Conservation (phyloP, 371 early-diverging fungal species). For the Dichotomocladium elegans region DNA sequence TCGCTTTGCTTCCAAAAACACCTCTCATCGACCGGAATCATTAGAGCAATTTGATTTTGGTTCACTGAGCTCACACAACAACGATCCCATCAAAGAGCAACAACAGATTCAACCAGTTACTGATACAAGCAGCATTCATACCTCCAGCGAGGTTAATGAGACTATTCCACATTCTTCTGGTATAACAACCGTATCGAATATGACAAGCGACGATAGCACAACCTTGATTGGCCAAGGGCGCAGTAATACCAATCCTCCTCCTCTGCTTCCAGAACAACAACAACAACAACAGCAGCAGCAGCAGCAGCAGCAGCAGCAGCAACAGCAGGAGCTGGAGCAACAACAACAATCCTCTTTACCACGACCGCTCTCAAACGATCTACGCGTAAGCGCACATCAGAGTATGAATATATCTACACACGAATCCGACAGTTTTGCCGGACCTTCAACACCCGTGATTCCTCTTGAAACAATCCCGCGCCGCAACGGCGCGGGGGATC, state of each 20-base stretch:
- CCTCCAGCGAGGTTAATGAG: conserved; percentile 3
- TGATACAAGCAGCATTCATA: conserved; percentile 3
- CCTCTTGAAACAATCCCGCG: neutral
- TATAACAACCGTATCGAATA: conserved; percentile 11
- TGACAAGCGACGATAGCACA: conserved; percentile 16
- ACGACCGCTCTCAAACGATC: neutral
- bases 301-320: neutral
- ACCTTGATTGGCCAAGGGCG: conserved; percentile 10
- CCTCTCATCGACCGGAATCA: conserved; percentile 8
- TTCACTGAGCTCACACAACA: neutral
- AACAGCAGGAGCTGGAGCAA: neutral
- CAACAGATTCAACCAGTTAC: conserved; percentile 1
- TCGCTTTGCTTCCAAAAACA: conserved; percentile 6
- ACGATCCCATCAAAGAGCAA: neutral
- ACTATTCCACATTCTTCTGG: conserved; percentile 14
- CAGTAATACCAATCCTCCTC: conserved; percentile 1
- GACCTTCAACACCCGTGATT: neutral
- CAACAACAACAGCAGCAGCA: neutral
- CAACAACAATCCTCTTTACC: neutral
- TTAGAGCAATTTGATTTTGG: conserved; percentile 14
- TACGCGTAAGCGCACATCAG: too few species aligned
- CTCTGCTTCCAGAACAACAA: too few species aligned
- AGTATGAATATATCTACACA: too few species aligned
- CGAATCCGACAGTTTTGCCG: too few species aligned
- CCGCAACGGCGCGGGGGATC: neutral